Percentiles rank a stretch among this genome's conserved stretches.
Conservation (phyloP, 805 yeast species). For the Suhomyces canberraensis region DNA sequence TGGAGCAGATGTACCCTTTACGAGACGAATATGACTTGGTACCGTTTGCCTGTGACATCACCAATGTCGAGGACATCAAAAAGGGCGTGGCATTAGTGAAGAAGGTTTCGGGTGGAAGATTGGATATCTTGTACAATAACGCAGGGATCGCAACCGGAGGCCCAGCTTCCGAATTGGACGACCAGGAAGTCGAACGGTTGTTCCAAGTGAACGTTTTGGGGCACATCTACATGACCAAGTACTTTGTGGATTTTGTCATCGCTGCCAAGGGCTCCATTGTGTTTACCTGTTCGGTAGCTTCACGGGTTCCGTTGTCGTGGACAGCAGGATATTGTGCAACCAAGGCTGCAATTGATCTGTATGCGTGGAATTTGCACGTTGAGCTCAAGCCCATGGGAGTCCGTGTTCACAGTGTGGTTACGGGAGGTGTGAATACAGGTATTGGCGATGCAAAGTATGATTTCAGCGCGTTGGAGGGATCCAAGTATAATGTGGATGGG, state of each 20-base stretch:
- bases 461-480: slow-evolving; percentile 1
- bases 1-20: slow-evolving; percentile 15
- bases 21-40: slow-evolving; percentile 22
- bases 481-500: slow-evolving; percentile 22
- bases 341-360: slow-evolving; percentile 38
- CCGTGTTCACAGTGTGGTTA: slow-evolving; percentile 33
- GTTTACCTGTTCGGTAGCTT: slow-evolving; percentile 37
- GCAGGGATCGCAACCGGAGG: slow-evolving; percentile 35
- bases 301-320: slow-evolving; percentile 32
- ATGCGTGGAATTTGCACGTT: slow-evolving; percentile 29
- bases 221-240: slow-evolving; percentile 32
- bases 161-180: slow-evolving; percentile 33
- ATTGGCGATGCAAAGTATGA: slow-evolving; percentile 19
- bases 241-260: slow-evolving; percentile 28
- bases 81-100: slow-evolving; percentile 19
- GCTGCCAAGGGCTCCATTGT: slow-evolving; percentile 32
- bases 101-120: slow-evolving; percentile 25
- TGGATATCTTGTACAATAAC: slow-evolving; percentile 40
- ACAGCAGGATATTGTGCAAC: slow-evolving; percentile 30
- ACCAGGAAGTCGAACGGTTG: slow-evolving; percentile 15
- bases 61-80: slow-evolving; percentile 25
- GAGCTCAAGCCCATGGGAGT: slow-evolving; percentile 40
- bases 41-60: slow-evolving; percentile 34
- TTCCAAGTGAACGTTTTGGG: slow-evolving; percentile 40
- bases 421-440: slow-evolving; percentile 40